Evolutionary conservation across 345 rosid genomes (phyloP), one percentile per base, ranked within the genome.

Genomic region (Geranium brycei): DNA sequence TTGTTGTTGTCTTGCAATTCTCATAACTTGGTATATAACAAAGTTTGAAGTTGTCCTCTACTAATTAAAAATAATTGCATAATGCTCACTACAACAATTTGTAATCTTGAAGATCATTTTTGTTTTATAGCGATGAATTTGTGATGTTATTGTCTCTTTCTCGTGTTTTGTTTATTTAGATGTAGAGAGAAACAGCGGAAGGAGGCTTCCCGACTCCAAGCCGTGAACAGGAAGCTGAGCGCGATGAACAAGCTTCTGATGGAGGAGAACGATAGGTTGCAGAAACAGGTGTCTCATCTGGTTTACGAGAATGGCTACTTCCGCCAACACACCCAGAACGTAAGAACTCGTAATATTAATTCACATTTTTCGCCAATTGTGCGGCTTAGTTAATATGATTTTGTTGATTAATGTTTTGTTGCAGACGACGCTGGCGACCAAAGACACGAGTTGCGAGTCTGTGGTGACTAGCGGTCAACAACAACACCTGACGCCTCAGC

Each of bases 251-350:
- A 95, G 81, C 96, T 95, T 47, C 79, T 95, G 69, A 95, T 95
- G 99, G 99, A 95, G 80, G 99, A 95, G 76, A 95, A 91, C 68
- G 99, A 95, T 69, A 84, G 99, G 84, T 81, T 95, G 84, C 99
- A 95, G 82, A 95, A 91, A 83, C 99, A 95, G 71, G 99, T 91
- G 73, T 95, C 99, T 6, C 95, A 88, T 23, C 75, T 95, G 83
- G 99, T 91, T 80, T 88, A 84, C 73, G 97, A 95, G 69, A 95
- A 95, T 74, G 90, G 97, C 75, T 91, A 86, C 86, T 95, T 91
- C 76, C 96, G 99, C 62, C 95, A 88, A 65, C 91, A 95, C 71
- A 81, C 95, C 72, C 96, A 79, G 75, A 95, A 78, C 61, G 99
- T 95, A 68, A 83, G 82, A 64, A 57, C 66, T 31, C 57, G 53